These are phyloP conservation scores for Funneliformis geosporum DNA, from an alignment of 192 early-diverging fungal species.

Conservation along the genomic window DNA sequence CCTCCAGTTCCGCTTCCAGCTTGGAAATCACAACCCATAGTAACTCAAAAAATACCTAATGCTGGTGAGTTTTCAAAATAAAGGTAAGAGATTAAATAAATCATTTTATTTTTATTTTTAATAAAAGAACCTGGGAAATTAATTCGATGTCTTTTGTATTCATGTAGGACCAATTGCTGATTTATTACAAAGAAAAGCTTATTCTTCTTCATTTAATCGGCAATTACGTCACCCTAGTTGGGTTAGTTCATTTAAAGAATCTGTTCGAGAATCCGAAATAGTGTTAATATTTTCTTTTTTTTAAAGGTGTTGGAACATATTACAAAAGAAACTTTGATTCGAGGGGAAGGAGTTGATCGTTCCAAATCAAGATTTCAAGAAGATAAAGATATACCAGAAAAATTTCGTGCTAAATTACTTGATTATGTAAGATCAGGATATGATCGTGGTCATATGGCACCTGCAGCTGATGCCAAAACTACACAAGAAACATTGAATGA, in stretches of 20 bases:
- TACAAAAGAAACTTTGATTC: constrained; percentile 57
- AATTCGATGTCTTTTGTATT: no score
- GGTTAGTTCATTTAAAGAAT: constrained; percentile 41
- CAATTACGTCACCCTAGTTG: constrained; percentile 73
- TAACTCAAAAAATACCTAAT: neutral
- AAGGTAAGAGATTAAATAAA: neutral
- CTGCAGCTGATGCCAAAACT: constrained; percentile 82
- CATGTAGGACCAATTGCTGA: constrained; percentile 75
- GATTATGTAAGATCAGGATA: constrained; percentile 84
- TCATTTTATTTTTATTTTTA: neutral
- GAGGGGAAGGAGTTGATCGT: constrained; percentile 63
- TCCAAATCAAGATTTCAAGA: constrained; percentile 77
- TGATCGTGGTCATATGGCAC: constrained; percentile 92
- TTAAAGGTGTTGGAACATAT: constrained; percentile 66
- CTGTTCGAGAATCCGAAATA: neutral
- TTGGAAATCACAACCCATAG: neutral
- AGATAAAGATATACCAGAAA: constrained; percentile 67
- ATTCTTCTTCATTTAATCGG: constrained; percentile 78
- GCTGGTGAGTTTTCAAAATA: neutral
- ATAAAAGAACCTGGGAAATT: no score
- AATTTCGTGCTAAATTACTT: constrained; percentile 71
- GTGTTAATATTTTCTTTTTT: neutral
- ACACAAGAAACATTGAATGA: constrained; percentile 77
- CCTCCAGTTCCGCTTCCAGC: neutral
- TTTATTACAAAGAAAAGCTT: constrained; percentile 64